Evolutionary conservation across 2,329 filamentous ascomycete species (phyloP), one percentile per base, ranked within the genome.

Genomic region (Claviceps monticola): DNA sequence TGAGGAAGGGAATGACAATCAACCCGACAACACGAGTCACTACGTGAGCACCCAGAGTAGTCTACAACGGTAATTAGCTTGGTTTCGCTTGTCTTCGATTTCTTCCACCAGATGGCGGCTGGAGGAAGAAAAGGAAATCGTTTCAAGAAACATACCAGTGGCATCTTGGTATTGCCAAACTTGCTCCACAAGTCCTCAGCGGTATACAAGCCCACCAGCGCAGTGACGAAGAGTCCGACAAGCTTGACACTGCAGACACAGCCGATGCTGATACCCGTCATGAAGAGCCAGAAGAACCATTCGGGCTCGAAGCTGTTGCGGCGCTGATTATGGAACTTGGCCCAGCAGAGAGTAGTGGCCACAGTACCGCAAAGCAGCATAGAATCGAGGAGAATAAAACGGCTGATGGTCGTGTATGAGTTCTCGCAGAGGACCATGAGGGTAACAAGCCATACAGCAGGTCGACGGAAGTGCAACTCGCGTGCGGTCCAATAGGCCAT

Each of bases 281-380:
- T 75, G 71, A 93, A 83, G 53, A 98, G 77, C 93, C 94, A 98
- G 58, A 86, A 73, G 68, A 88, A 95, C 93, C 93, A 98, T 68
- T 95, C 87, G 1, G 80, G 74, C 51, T 88, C 87, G 66, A 97
- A 98, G 63, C 86, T 88, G 65, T 86, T 79, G 64, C 85, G 76
- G 63, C 89, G 88, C 60, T 93, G 80, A 62, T 85, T 83, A 70
- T 98, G 93, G 71, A 98, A 97, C 67, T 89, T 93, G 63, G 89
- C 83, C 89, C 91, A 98, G 78, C 91, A 97, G 61, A 97, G 82
- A 56, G 94, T 86, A 5, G 93, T 98, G 16, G 89, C 90, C 60
- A 97, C 93, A n/a, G 94, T 98, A 65, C 95, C 96, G 73, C 90
- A 97, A 41, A 98, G 79, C 49, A 98, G 80, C 93, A 98, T 98